These are phyloP conservation scores for Acrocalymma vagum DNA, from an alignment of 2,329 filamentous ascomycete species.

Conservation along the genomic window DNA sequence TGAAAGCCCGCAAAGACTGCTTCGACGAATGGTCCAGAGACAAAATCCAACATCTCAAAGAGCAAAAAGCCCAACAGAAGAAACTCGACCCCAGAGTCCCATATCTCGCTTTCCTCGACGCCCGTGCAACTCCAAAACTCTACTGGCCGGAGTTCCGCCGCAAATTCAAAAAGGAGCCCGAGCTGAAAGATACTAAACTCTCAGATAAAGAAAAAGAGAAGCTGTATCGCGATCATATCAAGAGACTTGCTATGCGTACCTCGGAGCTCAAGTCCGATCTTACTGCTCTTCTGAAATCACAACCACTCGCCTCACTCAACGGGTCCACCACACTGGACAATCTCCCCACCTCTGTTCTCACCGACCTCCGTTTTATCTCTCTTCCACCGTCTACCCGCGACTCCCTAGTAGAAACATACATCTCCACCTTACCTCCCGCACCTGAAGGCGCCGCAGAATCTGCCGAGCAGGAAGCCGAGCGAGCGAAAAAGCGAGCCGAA, in stretches of 20 bases:
- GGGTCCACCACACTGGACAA: slow-evolving; percentile 63
- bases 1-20: slow-evolving; percentile 80
- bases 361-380: slow-evolving; percentile 75
- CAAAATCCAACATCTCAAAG: slow-evolving; percentile 75
- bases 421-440: slow-evolving; percentile 69
- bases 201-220: slow-evolving; percentile 78
- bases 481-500: slow-evolving; percentile 45
- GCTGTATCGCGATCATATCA: slow-evolving; percentile 78
- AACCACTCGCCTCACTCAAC: slow-evolving; percentile 68
- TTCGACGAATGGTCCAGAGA: slow-evolving; percentile 87
- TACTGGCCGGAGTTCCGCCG: slow-evolving; percentile 98
- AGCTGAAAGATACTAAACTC: slow-evolving; percentile 75
- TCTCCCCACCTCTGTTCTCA: slow-evolving; percentile 69
- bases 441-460: slow-evolving; percentile 55
- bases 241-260: slow-evolving; percentile 70
- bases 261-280: slow-evolving; percentile 75
- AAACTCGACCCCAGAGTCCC: slow-evolving; percentile 84
- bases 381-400: slow-evolving; percentile 70
- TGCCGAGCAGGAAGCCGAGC: slow-evolving; percentile 62
- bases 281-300: slow-evolving; percentile 68
- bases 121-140: slow-evolving; percentile 85
- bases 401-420: slow-evolving; percentile 70
- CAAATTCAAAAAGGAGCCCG: slow-evolving; percentile 82
- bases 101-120: slow-evolving; percentile 82
- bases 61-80: slow-evolving; percentile 76